Percentiles rank a stretch among this genome's conserved stretches.
Evolutionary conservation across 2,329 filamentous ascomycete species (phyloP).

Genomic region (Zarea fungicola): DNA sequence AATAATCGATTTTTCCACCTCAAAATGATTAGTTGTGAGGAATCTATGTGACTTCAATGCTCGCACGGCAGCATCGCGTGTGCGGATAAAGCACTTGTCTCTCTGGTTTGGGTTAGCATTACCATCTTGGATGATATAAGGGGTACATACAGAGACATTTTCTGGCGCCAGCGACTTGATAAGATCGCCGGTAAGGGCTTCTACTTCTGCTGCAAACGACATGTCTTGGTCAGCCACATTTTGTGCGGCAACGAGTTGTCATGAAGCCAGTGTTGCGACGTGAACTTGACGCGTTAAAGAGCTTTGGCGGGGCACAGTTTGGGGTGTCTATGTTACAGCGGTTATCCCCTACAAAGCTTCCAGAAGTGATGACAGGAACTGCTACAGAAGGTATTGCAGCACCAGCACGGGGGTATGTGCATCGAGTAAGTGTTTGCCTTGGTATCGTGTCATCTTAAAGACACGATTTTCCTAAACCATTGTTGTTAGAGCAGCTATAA

Average conservation of each 20-base stretch:
- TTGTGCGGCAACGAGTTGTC: neutral
- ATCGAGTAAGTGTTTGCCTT: too few species aligned
- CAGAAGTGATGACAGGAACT: too few species aligned
- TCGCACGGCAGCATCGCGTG: constrained; percentile 46
- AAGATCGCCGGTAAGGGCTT: constrained; percentile 64
- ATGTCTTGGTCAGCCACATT: constrained; percentile 39
- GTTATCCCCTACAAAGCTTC: neutral
- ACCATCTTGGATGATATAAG: neutral
- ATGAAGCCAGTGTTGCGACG: neutral
- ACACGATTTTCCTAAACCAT: too few species aligned
- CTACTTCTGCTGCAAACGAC: constrained; percentile 64
- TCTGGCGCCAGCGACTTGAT: constrained; percentile 55
- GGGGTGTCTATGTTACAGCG: constrained; percentile 1
- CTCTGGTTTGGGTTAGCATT: constrained; percentile 19
- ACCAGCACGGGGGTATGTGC: too few species aligned
- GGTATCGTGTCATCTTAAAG: too few species aligned
- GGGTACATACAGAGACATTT: constrained; percentile 33
- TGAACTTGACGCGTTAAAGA: constrained; percentile 5
- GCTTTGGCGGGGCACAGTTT: neutral
- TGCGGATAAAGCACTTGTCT: constrained; percentile 35
- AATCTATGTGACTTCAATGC: constrained; percentile 51
- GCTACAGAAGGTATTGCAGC: too few species aligned
- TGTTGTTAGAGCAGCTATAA: too few species aligned
- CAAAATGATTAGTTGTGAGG: constrained; percentile 69
- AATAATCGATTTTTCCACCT: constrained; percentile 58